Evolutionary conservation across 495 filamentous ascomycete species (phyloP), one percentile per base, ranked within the genome.

Genomic region (Corynascus novoguineensis): DNA sequence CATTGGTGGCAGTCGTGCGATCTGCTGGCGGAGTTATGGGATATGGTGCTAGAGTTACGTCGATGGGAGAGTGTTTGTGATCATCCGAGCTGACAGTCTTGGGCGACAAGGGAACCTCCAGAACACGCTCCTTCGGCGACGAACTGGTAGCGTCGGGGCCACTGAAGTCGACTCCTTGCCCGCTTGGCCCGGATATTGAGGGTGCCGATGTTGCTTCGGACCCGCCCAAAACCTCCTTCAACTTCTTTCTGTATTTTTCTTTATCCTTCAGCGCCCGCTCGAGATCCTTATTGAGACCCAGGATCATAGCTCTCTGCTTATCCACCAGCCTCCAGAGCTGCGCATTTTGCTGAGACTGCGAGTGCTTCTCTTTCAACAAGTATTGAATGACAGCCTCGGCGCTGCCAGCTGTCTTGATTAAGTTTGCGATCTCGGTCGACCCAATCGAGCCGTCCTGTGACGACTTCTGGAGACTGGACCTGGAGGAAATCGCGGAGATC

Each of bases 271-370:
- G 68, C 4, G 92, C 86, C 47, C 88, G 83, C 69, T 97, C 92
- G 24, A 98, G 78, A 65, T 98, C 93, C 70, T 93, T 95, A 64
- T 97, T 97, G 35, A 98, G 76, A 1, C 93, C 95, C 25, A 96
- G 64, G 32, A 98, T 91, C 79, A 98, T 88, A 0, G 90, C 84
- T 46, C 93, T 81, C 71, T 98, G 93, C 71, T 98, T 97, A 69
- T 97, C 91, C 25, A 98, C 91, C 46, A 98, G 73, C 51, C 89
- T 85, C 93, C 93, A 98, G 58, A 98, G 72, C 69, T 97, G 92
- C 15, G 86, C 77, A 69, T 97, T 97, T 62, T 96, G 93, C 55
- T 89, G 85, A 7, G 88, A 81, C 34, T 89, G 84, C 24, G 88
- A 86, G 54, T 91, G 85, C 71, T 97, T 97, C 65, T 97, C 92